Evolutionary conservation across 1,284 basidiomycete genomes (phyloP).

Genomic region (Cyathus pygmaeus): DNA sequence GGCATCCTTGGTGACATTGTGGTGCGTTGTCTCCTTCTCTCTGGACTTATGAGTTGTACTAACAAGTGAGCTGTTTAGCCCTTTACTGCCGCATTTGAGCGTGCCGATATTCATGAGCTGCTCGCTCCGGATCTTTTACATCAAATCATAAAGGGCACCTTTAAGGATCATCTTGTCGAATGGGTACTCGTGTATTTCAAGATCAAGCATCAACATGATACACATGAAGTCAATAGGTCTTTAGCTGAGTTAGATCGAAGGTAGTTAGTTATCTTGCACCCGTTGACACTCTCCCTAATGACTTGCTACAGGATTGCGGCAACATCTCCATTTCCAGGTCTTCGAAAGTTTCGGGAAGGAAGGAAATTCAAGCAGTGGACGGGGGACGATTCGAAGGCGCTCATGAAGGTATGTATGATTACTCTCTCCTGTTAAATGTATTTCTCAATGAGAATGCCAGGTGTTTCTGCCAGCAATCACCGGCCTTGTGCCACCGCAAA

Average conservation of each 20-base stretch:
- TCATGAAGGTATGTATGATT: too few relatives aligned
- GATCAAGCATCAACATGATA: constrained; percentile 8
- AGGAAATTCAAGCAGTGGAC: constrained; percentile 34
- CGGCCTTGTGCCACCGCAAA: constrained; percentile 20
- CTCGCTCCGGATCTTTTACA: constrained; percentile 50
- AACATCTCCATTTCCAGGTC: constrained; percentile 24
- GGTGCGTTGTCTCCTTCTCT: background rate
- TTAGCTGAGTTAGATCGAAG: constrained; percentile 44
- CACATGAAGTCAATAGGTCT: constrained; percentile 17
- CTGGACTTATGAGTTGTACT: background rate
- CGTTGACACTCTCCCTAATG: too few relatives aligned
- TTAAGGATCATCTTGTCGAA: constrained; percentile 50
- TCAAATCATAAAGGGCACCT: too few relatives aligned
- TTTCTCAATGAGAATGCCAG: too few relatives aligned
- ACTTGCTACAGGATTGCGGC: constrained; percentile 17
- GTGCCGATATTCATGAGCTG: constrained; percentile 45
- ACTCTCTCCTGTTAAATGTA: too few relatives aligned
- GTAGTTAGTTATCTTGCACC: constrained; percentile 9
- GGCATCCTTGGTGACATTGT: constrained; percentile 9
- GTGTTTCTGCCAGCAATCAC: constrained; percentile 26
- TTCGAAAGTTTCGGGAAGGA: constrained; percentile 23
- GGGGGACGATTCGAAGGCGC: constrained; percentile 31
- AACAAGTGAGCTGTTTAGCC: constrained; percentile 32
- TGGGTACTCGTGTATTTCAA: constrained; percentile 46
- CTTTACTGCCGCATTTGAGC: constrained; percentile 43